Evolutionary conservation across 1,139 yeast species (phyloP), one percentile per base, ranked within the genome.

Genomic region (Yamadazyma buinensis): DNA sequence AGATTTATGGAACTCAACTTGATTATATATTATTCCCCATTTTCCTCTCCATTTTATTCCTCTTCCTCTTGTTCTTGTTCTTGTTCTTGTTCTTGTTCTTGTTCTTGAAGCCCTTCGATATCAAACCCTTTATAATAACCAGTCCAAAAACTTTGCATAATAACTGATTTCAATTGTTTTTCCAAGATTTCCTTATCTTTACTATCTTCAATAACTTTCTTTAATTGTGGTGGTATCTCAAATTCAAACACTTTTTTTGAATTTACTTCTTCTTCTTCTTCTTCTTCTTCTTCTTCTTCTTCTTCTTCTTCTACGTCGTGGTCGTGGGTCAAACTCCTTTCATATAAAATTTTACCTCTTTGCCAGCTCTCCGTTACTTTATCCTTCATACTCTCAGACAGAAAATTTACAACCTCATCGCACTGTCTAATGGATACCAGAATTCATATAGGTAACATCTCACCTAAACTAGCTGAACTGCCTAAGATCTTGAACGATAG

Each of bases 401-500:
- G 19, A 17, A 17, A 17, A 31, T 7, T 11, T 12, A 9, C 5
- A 23, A 35, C 24, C 37, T 23, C 43, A 38, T 33, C 36, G 33
- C 36, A 17, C 19, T 17, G 7, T 5, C 5, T 17, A 9, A 36
- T 35, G 26, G 44, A 48, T 18, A 34, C 52, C 32, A 53, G 90
- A 30, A 52, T 84, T n/a, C 84, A 80, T 50, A 75, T 85, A 11
- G 92, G 95, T 11, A 73, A 79, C 37, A 71, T 85, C 27, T 78
- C 92, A 2, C 57, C 68, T 2, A 59, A 64, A 15, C 62, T 84
- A 12, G 72, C 75, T 2, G 64, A 64, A 4, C 62, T 64, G 21
- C 56, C 65, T 0, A 51, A 50, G 0, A 73, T 68, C 28, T 58
- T 85, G 27, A 61, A 58, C 28, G 32, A 56, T 2, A 61, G 87